Evolutionary conservation across 78 protist genomes (phyloP).

Genomic region (Dictyostelium capitatum): DNA sequence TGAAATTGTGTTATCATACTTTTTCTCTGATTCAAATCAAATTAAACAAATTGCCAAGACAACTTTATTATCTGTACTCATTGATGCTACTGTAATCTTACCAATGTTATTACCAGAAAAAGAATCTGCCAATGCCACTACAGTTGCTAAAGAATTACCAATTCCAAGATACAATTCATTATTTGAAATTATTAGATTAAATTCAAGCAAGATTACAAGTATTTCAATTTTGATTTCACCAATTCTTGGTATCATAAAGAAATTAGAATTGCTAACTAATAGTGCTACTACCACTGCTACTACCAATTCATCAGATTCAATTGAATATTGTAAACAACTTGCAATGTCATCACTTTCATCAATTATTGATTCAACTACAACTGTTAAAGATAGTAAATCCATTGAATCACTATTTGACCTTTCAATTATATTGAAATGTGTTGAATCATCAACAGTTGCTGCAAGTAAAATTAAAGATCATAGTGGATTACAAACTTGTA

Average conservation of each 20-base stretch:
- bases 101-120: conserved; percentile 27
- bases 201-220: conserved; percentile 17
- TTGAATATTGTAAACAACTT: conserved; percentile 57
- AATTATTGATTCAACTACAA: background rate
- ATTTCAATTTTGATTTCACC: background rate
- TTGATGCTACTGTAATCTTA: conserved; percentile 33
- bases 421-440: background rate
- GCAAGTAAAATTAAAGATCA: no score
- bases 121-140: background rate
- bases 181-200: conserved; percentile 21
- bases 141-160: background rate
- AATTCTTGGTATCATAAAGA: background rate
- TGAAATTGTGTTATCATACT: conserved; percentile 7
- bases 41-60: background rate
- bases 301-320: background rate
- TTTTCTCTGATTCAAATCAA: background rate
- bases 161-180: conserved; percentile 45
- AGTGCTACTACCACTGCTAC: background rate
- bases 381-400: background rate
- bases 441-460: background rate
- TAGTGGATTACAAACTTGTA: conserved; percentile 33
- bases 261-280: background rate
- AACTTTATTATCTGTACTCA: background rate
- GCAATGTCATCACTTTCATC: conserved; percentile 3
- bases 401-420: conserved; percentile 8